These are phyloP conservation scores for Cladosporium sphaerospermum DNA, from an alignment of 2,329 filamentous ascomycete genomes.

Conservation along the genomic window DNA sequence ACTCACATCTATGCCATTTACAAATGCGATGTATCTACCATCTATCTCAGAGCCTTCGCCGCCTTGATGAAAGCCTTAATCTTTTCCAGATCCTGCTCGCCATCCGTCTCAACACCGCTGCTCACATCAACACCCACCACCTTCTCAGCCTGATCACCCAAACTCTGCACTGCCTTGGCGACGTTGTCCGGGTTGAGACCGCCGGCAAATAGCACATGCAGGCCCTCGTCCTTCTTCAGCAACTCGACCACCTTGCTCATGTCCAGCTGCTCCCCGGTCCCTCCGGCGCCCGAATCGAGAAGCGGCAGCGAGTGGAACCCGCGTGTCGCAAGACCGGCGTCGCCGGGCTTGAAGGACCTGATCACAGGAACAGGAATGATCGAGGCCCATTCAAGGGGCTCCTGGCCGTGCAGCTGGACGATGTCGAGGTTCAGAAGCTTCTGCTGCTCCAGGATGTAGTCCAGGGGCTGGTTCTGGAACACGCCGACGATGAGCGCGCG, in stretches of 20 bases:
- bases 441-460: conserved; percentile 74
- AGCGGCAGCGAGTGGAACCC: conserved; percentile 80
- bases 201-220: conserved; percentile 76
- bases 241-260: conserved; percentile 60
- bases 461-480: conserved; percentile 83
- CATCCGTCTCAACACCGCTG: conserved; percentile 83
- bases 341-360: conserved; percentile 71
- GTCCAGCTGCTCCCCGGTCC: conserved; percentile 73
- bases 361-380: conserved; percentile 91
- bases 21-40: neutral
- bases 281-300: conserved; percentile 78
- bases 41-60: conserved; percentile 48
- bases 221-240: conserved; percentile 60
- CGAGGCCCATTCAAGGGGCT: conserved; percentile 85
- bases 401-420: conserved; percentile 86
- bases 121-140: conserved; percentile 87
- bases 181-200: conserved; percentile 80
- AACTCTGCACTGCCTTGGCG: conserved; percentile 53
- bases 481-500: conserved; percentile 83
- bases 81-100: conserved; percentile 71
- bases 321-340: conserved; percentile 63
- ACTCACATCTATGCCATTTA: neutral
- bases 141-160: conserved; percentile 53
- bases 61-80: conserved; percentile 74
- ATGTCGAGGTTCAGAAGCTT: conserved; percentile 72